These are phyloP conservation scores for Tolypocladium endophyticum DNA, from an alignment of 2,329 filamentous ascomycete species.

Conservation along the genomic window DNA sequence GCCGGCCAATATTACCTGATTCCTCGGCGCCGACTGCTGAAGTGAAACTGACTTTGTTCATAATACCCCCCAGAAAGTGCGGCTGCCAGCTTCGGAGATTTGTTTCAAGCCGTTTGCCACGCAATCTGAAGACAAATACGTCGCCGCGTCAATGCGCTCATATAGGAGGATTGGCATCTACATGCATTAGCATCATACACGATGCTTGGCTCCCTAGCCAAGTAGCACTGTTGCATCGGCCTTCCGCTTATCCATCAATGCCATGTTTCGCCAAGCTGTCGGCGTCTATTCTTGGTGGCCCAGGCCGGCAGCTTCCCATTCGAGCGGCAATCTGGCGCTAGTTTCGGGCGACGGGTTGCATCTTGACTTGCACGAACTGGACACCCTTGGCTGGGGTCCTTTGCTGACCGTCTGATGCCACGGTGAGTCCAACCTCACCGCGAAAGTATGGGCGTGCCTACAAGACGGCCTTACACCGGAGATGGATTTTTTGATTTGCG, in stretches of 20 bases:
- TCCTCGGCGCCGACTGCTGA: too few relatives aligned
- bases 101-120: neutral
- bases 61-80: too few relatives aligned
- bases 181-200: neutral
- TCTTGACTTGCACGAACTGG: neutral
- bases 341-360: neutral
- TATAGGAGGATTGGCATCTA: neutral
- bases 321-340: neutral
- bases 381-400: neutral
- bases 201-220: neutral
- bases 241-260: neutral
- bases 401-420: neutral
- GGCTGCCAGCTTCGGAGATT: neutral
- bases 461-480: neutral
- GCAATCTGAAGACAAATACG: neutral
- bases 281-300: neutral
- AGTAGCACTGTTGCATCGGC: neutral
- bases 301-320: neutral
- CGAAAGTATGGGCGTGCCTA: neutral
- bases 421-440: neutral
- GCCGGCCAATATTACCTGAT: neutral
- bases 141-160: neutral
- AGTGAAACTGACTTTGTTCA: too few relatives aligned
- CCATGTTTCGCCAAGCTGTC: neutral
- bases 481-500: neutral